Percentiles rank a stretch among this genome's conserved stretches.
Conservation (phyloP, 2,329 filamentous ascomycete genomes). For the Didymella pinodella region DNA sequence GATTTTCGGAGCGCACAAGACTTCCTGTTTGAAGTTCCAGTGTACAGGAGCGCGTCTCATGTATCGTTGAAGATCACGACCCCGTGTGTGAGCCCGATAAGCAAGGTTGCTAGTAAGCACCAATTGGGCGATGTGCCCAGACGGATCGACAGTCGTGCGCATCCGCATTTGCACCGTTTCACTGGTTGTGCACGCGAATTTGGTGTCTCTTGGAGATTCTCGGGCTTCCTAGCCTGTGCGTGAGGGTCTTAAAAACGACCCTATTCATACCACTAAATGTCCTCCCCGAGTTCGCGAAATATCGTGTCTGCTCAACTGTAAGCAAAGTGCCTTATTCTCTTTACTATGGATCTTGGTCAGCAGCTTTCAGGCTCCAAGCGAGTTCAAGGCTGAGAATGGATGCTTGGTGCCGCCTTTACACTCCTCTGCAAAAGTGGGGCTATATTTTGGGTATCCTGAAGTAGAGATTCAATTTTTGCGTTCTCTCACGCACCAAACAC, state of each 20-base stretch:
- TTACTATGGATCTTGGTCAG: not conserved
- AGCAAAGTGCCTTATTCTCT: not conserved
- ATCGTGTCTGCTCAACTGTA: not conserved
- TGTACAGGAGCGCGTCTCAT: not conserved
- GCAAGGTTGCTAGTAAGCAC: not conserved
- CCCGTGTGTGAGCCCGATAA: conserved; percentile 12
- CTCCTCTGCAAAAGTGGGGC: not conserved
- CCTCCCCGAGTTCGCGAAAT: not conserved
- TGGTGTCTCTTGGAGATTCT: not conserved
- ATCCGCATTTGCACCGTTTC: not conserved
- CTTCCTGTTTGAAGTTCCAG: not conserved
- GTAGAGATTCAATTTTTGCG: conserved; percentile 10
- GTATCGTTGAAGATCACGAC: conserved; percentile 2
- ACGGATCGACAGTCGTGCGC: conserved; percentile 8
- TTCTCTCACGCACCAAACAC: conserved; percentile 8
- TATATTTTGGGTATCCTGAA: not conserved
- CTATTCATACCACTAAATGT: not conserved
- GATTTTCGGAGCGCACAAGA: not conserved
- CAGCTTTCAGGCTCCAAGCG: not conserved
- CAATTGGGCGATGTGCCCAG: conserved; percentile 12
- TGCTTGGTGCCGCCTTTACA: not conserved
- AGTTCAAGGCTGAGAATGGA: not conserved
- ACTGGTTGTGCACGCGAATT: not conserved
- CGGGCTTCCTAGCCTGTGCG: not conserved
- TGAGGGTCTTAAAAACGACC: not conserved